phyloP scores from a whole-genome alignment of 768 basidiomycete species.

The Russula ochroleuca region DNA sequence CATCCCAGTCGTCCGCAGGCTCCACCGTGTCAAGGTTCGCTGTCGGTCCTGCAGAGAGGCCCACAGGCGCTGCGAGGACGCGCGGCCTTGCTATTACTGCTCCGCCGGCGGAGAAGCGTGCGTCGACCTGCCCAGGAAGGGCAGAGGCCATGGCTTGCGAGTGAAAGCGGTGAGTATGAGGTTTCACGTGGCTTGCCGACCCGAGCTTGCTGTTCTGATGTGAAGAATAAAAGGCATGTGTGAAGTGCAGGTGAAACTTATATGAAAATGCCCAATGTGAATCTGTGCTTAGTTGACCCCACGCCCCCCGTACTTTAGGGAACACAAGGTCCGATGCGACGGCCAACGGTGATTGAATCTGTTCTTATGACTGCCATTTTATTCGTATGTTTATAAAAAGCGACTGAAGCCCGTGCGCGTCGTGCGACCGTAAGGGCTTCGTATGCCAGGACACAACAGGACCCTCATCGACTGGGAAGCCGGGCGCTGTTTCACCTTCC shows the following conservation, averaged over 20 bases:
- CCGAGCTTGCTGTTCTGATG: not conserved
- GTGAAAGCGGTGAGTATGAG: slow-evolving; percentile 52
- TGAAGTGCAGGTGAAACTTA: slow-evolving; percentile 27
- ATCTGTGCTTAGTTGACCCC: not conserved
- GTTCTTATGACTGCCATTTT: not conserved
- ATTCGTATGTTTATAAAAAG: not conserved
- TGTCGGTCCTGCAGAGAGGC: slow-evolving; percentile 55
- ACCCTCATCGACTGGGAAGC: not conserved
- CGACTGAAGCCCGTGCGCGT: slow-evolving; percentile 17
- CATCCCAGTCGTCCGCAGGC: slow-evolving; percentile 50
- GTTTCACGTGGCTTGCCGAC: not conserved
- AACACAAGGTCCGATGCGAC: slow-evolving; percentile 29
- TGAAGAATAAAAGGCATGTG: slow-evolving; percentile 26
- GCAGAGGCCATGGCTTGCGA: slow-evolving; percentile 53
- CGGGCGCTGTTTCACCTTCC: not conserved
- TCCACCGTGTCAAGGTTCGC: slow-evolving; percentile 55
- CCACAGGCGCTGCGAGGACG: slow-evolving; percentile 57
- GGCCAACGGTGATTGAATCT: slow-evolving; percentile 21
- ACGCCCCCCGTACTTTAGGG: slow-evolving; percentile 8
- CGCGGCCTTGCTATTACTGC: slow-evolving; percentile 53
- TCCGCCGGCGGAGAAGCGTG: slow-evolving; percentile 46
- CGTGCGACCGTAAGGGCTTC: slow-evolving; percentile 21
- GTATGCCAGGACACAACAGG: slow-evolving; percentile 16
- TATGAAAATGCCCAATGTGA: not conserved
- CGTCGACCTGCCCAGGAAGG: slow-evolving; percentile 46